These are phyloP conservation scores for Salix arbutifolia DNA, from an alignment of 345 rosid species.

Conservation along the genomic window DNA sequence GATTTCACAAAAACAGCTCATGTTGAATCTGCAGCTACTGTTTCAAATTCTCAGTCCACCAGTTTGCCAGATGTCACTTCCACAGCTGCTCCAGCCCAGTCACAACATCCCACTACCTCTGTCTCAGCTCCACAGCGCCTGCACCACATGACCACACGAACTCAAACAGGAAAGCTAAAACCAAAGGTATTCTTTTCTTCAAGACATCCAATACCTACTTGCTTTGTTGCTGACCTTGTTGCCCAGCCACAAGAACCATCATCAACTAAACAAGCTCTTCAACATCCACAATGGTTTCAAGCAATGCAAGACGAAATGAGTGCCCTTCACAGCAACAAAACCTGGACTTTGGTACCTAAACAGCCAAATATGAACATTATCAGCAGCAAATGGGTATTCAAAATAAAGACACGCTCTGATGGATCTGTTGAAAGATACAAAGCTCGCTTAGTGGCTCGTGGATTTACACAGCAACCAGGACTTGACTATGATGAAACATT, in stretches of 20 bases:
- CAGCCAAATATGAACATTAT: neutral
- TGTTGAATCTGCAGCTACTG: no score
- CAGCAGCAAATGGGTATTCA: neutral
- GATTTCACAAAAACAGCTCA: no score
- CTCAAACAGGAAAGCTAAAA: no score
- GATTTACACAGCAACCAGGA: neutral
- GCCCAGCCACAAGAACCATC: neutral
- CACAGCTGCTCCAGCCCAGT: no score
- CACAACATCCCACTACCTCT: no score
- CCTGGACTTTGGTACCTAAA: neutral
- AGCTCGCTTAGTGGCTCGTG: neutral
- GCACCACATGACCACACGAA: neutral
- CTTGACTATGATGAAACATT: neutral
- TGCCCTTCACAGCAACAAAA: neutral
- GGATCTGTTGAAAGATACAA: neutral
- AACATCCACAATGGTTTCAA: neutral
- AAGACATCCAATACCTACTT: accelerated
- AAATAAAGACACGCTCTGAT: neutral
- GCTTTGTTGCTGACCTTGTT: neutral
- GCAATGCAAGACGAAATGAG: neutral
- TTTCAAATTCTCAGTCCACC: no score
- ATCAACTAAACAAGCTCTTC: neutral
- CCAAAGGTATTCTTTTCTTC: neutral
- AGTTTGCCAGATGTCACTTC: no score
- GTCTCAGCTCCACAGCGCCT: no score